Base-by-base conservation (phyloP, 306 rosid genomes). In the Cotoneaster glaucophyllus region DNA sequence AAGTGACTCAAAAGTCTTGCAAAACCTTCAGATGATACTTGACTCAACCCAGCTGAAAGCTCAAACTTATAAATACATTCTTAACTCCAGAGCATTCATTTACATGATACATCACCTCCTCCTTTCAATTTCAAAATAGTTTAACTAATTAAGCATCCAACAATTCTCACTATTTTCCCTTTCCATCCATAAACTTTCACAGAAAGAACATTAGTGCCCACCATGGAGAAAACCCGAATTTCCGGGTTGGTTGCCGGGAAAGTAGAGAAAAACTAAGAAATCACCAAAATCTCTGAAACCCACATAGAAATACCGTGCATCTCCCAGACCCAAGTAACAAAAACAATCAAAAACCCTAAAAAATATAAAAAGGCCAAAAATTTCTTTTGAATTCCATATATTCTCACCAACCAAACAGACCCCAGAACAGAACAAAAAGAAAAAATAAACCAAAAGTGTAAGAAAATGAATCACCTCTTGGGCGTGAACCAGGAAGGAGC, bases 401-500 rank as follows among this genome's bases (percentile, higher is more conserved):
- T 63, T 71, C 29, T 54, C 31, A 14, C 69, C 62, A 50, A 39
- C 34, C 37, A 79, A 79, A 21, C 78, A 64, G 44, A 79, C 79
- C 73, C 82, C 18, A 75, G 21, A 67, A 39, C 44, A n/a, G 25
- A 65, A 73, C 18, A 29, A 34, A 14, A 50, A 50, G 19, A 48
- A n/a, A 56, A 56, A 7, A 52, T 15, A 22, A 56, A 56, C 53
- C 54, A 2, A 39, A 19, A 63, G 22, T 7, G 41, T 37, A 71
- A 67, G 50, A 45, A 43, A 77, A 67, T 12, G 12, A 24, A 19
- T 57, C 70, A 90, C 96, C 93, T 87, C 67, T 86, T 90, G 41
- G 98, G 96, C 56, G 98, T 88, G 84, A 90, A 89, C 93, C 96
- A 93, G 31, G 96, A 90, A 52, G 86, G 76, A 50, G 85, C n/a